phyloP scores from a whole-genome alignment of 441 rosid genomes.

The Pelargonium australe region DNA sequence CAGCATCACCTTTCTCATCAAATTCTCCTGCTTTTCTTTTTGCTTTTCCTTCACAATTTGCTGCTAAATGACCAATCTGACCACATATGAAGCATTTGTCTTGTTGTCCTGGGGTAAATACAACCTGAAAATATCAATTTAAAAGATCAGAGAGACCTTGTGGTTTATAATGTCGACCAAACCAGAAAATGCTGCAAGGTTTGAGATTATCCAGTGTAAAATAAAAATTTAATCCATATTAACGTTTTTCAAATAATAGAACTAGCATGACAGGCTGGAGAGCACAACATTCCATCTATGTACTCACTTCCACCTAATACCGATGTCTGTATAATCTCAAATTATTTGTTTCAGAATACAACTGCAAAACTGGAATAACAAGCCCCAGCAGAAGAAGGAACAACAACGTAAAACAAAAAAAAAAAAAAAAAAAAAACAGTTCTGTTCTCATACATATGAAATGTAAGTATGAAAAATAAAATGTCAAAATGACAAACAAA shows the following conservation, averaged over 20 bases:
- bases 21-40: slow-evolving; percentile 86
- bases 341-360: background rate
- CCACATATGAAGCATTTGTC: slow-evolving; percentile 94
- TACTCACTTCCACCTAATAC: background rate
- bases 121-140: slow-evolving; percentile 47
- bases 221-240: background rate
- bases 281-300: background rate
- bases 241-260: background rate
- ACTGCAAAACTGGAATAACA: background rate
- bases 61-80: slow-evolving; percentile 87
- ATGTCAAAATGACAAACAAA: background rate
- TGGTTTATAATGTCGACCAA: background rate
- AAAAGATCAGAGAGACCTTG: slow-evolving; percentile 1
- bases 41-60: slow-evolving; percentile 80
- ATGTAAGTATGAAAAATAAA: background rate
- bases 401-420: background rate
- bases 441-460: background rate
- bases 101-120: slow-evolving; percentile 84
- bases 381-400: background rate
- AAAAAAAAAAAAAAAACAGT: background rate
- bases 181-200: background rate
- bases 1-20: slow-evolving; percentile 84
- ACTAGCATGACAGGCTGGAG: background rate
- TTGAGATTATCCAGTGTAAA: background rate
- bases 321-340: background rate